Base-by-base conservation (phyloP, 768 basidiomycete species). In the Rhizopogon vulgaris region DNA sequence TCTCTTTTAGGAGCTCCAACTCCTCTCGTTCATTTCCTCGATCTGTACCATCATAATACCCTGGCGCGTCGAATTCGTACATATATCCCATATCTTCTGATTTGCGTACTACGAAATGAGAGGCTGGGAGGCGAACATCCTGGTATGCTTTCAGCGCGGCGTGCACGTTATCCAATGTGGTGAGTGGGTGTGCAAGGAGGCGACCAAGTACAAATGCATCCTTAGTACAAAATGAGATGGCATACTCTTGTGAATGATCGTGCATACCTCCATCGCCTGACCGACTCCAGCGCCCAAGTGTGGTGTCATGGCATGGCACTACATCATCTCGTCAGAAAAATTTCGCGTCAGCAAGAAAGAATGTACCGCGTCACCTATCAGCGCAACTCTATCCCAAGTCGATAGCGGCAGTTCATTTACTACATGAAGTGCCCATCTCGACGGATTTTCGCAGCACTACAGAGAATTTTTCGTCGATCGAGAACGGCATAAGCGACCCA, bases 301-400 rank as follows among this genome's bases (percentile, higher is more conserved):
- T 34, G 63, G 64, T 0, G 54, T 36, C 62, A 66, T 66, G 7
- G 64, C 64, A 18, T 64, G 64, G 37, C 55, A 52, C 62, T 63
- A 17, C 3, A 25, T 3, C 0, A 42, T 38, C 14, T 38, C 9
- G 18, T 24, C 47, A 38, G 37, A 28, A 18, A 27, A 22, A 15
- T 4, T 18, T 38, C 17, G 6, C 3, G 9, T 18, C 9, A 18
- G 17, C 10, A 18, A 18, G 17, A 9, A 38, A 9, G 17, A 37
- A 27, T 66, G 40, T 53, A 73, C 73, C 6, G 78, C 70, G 57
- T 80, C 78, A 18, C 77, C 78, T 3, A 73, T 58, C 14, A 81
- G 63, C 3, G 71, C 71, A 3, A 78, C 70, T 5, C 66, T 59
- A 12, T 67, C 70, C 11, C 56, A 57, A 1, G 69, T 68, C 52